phyloP scores from a whole-genome alignment of 495 filamentous ascomycete genomes.

The Cercophora samala region DNA sequence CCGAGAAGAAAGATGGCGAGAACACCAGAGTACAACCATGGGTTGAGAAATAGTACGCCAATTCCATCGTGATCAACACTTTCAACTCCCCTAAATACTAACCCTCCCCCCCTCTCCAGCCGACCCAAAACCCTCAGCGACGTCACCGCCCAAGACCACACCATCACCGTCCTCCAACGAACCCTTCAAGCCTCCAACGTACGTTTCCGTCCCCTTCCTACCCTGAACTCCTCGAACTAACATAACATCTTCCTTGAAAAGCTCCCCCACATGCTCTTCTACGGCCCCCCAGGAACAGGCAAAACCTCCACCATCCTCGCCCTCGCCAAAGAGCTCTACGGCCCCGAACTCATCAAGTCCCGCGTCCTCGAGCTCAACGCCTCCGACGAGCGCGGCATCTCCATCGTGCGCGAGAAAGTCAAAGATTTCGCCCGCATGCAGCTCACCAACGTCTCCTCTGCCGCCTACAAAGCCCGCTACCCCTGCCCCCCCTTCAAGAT shows the following conservation, averaged over 20 bases:
- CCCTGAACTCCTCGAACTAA: slow-evolving; percentile 1
- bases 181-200: slow-evolving; percentile 94
- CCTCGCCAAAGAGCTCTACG: slow-evolving; percentile 95
- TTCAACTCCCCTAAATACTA: slow-evolving; percentile 16
- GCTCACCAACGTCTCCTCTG: slow-evolving; percentile 74
- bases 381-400: slow-evolving; percentile 96
- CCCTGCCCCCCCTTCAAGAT: slow-evolving; percentile 98
- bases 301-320: slow-evolving; percentile 98
- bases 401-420: slow-evolving; percentile 95
- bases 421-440: slow-evolving; percentile 97
- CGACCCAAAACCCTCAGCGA: slow-evolving; percentile 90
- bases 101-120: slow-evolving; percentile 47
- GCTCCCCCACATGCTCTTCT: slow-evolving; percentile 99
- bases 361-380: slow-evolving; percentile 98
- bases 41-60: slow-evolving; percentile 98
- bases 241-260: slow-evolving; percentile 36
- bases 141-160: slow-evolving; percentile 97
- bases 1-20: slow-evolving; percentile 57
- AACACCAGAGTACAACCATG: slow-evolving; percentile 75
- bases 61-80: not conserved
- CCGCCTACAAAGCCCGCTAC: slow-evolving; percentile 66
- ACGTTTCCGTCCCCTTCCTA: slow-evolving; percentile 23
- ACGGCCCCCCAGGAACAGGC: slow-evolving; percentile 93
- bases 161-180: slow-evolving; percentile 83
- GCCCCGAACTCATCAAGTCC: slow-evolving; percentile 86